Evolutionary conservation across 306 rosid genomes (phyloP), one percentile per base, ranked within the genome.

Genomic region (Pterocarpus santalinus): DNA sequence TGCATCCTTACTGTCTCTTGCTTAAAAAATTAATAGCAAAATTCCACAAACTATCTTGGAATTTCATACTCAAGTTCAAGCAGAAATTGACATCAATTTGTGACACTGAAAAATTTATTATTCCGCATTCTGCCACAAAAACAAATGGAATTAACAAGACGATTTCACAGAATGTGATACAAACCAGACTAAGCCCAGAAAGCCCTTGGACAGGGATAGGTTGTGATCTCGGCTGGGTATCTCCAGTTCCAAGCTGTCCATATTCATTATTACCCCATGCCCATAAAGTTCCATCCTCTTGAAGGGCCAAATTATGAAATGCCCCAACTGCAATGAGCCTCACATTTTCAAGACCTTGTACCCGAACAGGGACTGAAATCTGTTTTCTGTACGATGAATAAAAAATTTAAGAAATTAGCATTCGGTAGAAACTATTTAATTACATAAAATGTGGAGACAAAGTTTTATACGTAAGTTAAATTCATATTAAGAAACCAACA

Each of bases 201-300:
- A 96, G 97, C 67, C 99, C 97, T 68, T 92, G 91, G 57, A 96
- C 99, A 10, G 79, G 94, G 89, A 96, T 88, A 74, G 98, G 97
- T 65, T 96, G 99, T n/a, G 99, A 90, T 85, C 98, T 90, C 5
- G 99, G 99, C 72, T 96, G 99, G 49, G 99, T 96, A 86, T 96
- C 99, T 77, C 99, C 98, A n/a, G 98, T 96, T 81, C 99, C 99
- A 52, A 96, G 92, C 74, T 96, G 99, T 83, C 99, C 99, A 66
- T 96, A 96, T 81, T 96, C 99, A 89, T 96, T 94, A 75, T 94
- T 96, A 69, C 99, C 98, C 99, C 99, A 96, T 57, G 99, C 99
- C 99, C 94, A 92, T 85, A 94, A 84, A 76, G 93, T 87, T 60
- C 97, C 98, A 91, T 91, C 91, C 76, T 92, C 97, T 83, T 96